Evolutionary conservation across 1,284 basidiomycete species (phyloP).

Genomic region (Golubevia pallescens): DNA sequence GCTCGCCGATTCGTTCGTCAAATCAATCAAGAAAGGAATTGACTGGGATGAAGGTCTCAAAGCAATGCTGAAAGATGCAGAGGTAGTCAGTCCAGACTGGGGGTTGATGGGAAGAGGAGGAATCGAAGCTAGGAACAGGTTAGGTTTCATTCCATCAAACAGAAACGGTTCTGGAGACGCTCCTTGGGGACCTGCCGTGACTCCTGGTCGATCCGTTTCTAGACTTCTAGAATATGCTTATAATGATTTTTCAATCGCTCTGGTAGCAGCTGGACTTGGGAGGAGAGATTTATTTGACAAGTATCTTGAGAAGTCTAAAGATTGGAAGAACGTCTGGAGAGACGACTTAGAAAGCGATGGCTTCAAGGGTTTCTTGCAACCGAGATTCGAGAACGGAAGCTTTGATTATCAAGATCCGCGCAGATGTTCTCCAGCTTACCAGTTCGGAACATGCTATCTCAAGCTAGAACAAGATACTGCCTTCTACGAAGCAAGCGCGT

Average conservation of each 20-base stretch:
- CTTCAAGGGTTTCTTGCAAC: constrained; percentile 23
- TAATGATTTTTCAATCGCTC: constrained; percentile 32
- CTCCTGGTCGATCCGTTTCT: constrained; percentile 15
- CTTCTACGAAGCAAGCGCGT: constrained; percentile 30
- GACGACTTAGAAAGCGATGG: constrained; percentile 10
- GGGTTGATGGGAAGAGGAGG: constrained; percentile 25
- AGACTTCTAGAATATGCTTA: constrained; percentile 28
- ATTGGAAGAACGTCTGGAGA: constrained; percentile 30
- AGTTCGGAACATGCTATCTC: constrained; percentile 20
- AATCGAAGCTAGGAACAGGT: constrained; percentile 12
- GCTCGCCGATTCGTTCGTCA: constrained; percentile 30
- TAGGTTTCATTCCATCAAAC: constrained; percentile 21
- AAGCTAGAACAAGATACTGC: constrained; percentile 17
- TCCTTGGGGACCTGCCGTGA: background rate
- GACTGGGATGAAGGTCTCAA: constrained; percentile 21
- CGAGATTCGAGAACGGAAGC: constrained; percentile 14
- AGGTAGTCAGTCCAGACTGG: constrained; percentile 15
- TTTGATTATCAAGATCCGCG: constrained; percentile 16
- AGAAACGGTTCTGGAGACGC: constrained; percentile 12
- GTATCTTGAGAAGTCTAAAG: constrained; percentile 9
- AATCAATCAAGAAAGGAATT: constrained; percentile 12
- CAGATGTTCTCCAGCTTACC: constrained; percentile 19
- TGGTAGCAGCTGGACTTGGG: constrained; percentile 18
- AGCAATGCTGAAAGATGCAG: constrained; percentile 26
- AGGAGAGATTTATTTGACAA: constrained; percentile 5